Evolutionary conservation across 805 yeast species (phyloP).

Genomic region (Martiniozyma abietophila): DNA sequence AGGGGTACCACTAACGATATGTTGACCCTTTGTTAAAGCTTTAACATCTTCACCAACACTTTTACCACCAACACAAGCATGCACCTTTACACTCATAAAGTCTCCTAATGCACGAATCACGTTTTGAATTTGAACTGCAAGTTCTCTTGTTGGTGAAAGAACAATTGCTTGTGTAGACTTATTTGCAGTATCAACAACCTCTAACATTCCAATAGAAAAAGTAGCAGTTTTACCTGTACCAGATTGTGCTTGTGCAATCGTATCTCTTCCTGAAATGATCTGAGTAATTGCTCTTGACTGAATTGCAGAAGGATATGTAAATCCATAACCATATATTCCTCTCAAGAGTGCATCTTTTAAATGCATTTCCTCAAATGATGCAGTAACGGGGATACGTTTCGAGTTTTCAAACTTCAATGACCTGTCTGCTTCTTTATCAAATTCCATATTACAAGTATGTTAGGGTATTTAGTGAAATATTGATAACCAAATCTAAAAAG

Average conservation of each 20-base stretch:
- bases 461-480: not conserved
- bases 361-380: slow-evolving; percentile 69
- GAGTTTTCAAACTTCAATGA: slow-evolving; percentile 49
- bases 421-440: slow-evolving; percentile 51
- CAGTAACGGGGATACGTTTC: slow-evolving; percentile 35
- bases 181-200: slow-evolving; percentile 64
- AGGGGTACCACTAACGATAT: slow-evolving; percentile 94
- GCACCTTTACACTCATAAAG: slow-evolving; percentile 76
- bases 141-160: slow-evolving; percentile 91
- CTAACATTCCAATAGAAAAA: slow-evolving; percentile 87
- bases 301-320: slow-evolving; percentile 94
- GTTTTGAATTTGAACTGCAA: slow-evolving; percentile 86
- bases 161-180: slow-evolving; percentile 83
- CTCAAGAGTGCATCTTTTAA: slow-evolving; percentile 64
- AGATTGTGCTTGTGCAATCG: slow-evolving; percentile 97
- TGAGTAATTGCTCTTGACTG: slow-evolving; percentile 97
- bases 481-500: slow-evolving; percentile 1
- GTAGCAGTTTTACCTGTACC: slow-evolving; percentile 99
- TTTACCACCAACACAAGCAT: slow-evolving; percentile 93
- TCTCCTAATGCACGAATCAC: slow-evolving; percentile 83
- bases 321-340: slow-evolving; percentile 83
- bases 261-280: slow-evolving; percentile 89
- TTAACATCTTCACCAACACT: slow-evolving; percentile 73
- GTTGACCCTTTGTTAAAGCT: slow-evolving; percentile 67
- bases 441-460: slow-evolving; percentile 32